phyloP scores from a whole-genome alignment of 2,329 filamentous ascomycete species.

The Diaporthe ampelina region DNA sequence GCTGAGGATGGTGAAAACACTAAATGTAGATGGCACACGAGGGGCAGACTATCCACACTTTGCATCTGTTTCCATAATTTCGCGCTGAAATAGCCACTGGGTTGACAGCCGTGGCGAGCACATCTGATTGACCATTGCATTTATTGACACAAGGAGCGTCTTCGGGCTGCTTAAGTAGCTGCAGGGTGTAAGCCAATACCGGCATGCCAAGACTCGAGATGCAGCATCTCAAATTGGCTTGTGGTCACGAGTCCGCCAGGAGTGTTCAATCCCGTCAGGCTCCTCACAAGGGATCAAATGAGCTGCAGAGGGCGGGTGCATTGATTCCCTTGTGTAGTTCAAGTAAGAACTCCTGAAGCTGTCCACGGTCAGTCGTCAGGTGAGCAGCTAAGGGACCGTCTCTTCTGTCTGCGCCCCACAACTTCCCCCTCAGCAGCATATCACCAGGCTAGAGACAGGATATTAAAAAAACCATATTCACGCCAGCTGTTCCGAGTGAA shows the following conservation, averaged over 20 bases:
- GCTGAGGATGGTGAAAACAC: slow-evolving; percentile 41
- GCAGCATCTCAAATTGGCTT: neutral
- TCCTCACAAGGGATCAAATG: too few species aligned
- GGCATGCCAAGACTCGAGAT: too few species aligned
- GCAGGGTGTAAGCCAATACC: too few species aligned
- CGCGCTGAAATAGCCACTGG: slow-evolving; percentile 70
- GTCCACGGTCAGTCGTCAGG: neutral
- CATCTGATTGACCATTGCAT: slow-evolving; percentile 46
- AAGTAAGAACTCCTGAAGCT: neutral
- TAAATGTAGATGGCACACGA: slow-evolving; percentile 32
- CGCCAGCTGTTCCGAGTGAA: neutral
- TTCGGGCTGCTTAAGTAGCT: neutral
- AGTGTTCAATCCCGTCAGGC: too few species aligned
- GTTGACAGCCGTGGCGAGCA: slow-evolving; percentile 66
- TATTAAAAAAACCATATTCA: neutral
- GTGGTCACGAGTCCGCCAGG: neutral
- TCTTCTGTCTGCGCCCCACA: neutral
- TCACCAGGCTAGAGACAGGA: too few species aligned
- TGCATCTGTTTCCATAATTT: slow-evolving; percentile 24
- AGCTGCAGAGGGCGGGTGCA: too few species aligned
- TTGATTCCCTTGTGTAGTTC: too few species aligned
- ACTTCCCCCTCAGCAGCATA: too few species aligned
- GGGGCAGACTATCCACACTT: slow-evolving; percentile 28
- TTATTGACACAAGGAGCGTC: neutral
- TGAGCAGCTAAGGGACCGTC: neutral